Base-by-base conservation (phyloP, 495 filamentous ascomycete genomes). In the Pyronema domesticum region DNA sequence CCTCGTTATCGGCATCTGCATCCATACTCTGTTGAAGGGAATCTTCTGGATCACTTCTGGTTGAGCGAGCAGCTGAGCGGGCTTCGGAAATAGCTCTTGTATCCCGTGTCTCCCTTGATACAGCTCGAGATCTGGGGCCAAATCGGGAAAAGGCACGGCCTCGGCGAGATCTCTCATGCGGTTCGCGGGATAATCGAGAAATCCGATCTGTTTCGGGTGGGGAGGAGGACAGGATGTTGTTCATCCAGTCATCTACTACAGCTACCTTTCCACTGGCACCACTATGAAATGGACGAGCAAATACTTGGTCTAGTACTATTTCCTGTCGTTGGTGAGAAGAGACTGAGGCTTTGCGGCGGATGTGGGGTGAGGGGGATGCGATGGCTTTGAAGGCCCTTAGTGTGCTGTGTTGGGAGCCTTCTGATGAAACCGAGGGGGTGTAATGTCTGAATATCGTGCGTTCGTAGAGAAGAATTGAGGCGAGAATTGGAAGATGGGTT, bases 271-370 rank as follows among this genome's bases (percentile, higher is more conserved):
- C 71, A 47, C 60, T 71, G 13, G 67, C 63, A 19, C 69, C 69
- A 37, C 52, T 48, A 15, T 51, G 47, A n/a, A 55, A 81, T 7
- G 79, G 77, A 23, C 71, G 70, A 53, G 85, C 76, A 66, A 96
- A 96, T 0, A 96, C 86, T 59, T 93, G 88, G 18, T 94, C 89
- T n/a, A 96, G 69, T 8, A 85, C 89, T 40, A 79, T 80, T 58
- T 95, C 89, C 63, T 94, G 91, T 55, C 89, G 85, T 15, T 59
- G 47, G 30, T 55, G 57, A 40, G 55, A 60, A 19, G 58, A 34
- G 67, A 60, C 55, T 30, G 58, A 63, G 14, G 48, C 71, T 14
- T 70, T 65, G 7, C 70, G 69, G 11, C 35, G 50, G 9, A 17
- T 5, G 9, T n/a, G 37, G 1, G 15, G 8, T 40, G 8, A 40